Percentiles rank a stretch among this genome's conserved stretches.
phyloP scores from a whole-genome alignment of 805 yeast genomes.

The Metschnikowia koreensis region DNA sequence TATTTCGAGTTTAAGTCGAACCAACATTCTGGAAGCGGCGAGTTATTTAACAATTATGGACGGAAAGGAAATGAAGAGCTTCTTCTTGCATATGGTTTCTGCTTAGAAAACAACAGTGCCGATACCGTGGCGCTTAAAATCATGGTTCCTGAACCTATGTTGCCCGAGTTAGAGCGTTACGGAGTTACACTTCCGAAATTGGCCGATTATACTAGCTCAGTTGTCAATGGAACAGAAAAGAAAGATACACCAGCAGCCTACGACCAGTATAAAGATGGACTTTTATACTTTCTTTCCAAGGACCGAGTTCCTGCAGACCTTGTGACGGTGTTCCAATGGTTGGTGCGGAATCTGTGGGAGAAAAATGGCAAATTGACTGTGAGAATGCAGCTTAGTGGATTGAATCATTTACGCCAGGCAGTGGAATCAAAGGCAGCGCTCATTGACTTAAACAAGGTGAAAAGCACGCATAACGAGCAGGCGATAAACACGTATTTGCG shows the following conservation, averaged over 20 bases:
- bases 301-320: constrained; percentile 43
- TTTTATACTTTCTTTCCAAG: constrained; percentile 39
- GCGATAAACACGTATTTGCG: constrained; percentile 46
- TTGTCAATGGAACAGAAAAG: constrained; percentile 10
- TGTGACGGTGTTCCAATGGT: constrained; percentile 51
- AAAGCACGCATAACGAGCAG: constrained; percentile 10
- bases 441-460: constrained; percentile 26
- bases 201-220: constrained; percentile 41
- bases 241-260: constrained; percentile 1
- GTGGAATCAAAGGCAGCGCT: constrained; percentile 48
- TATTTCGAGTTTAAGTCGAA: constrained; percentile 44
- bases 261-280: constrained; percentile 28
- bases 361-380: constrained; percentile 31
- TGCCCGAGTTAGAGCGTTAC: constrained; percentile 29
- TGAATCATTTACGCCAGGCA: constrained; percentile 51
- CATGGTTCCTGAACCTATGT: constrained; percentile 42
- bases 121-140: constrained; percentile 62
- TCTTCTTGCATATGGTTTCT: constrained; percentile 79
- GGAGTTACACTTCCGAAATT: constrained; percentile 40
- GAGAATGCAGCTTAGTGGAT: constrained; percentile 61
- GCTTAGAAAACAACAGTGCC: constrained; percentile 52
- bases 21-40: constrained; percentile 26
- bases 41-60: constrained; percentile 78
- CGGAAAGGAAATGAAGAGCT: constrained; percentile 84
- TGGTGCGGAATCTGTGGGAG: constrained; percentile 54